Conservation (phyloP, 2,329 filamentous ascomycete genomes). For the Tympanopsis confertula region DNA sequence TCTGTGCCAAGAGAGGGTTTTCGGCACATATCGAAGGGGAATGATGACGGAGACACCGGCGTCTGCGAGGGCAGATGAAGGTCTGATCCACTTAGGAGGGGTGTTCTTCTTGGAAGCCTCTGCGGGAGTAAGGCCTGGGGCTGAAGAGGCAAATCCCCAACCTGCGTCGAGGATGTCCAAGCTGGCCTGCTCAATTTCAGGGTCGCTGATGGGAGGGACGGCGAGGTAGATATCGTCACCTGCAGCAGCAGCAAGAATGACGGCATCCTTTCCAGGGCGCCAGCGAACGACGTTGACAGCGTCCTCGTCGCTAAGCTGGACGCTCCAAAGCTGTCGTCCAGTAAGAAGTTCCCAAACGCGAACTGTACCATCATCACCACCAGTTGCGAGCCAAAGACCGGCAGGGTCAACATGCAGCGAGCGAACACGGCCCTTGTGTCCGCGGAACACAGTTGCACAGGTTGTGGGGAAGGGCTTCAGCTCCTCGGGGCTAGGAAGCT, state of each 20-base stretch:
- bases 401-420: constrained; percentile 75
- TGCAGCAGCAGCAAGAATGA: constrained; percentile 71
- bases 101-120: constrained; percentile 59
- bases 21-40: constrained; percentile 69
- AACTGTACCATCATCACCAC: constrained; percentile 87
- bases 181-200: constrained; percentile 63
- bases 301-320: constrained; percentile 65
- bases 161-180: constrained; percentile 71
- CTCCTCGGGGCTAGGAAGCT: constrained; percentile 84
- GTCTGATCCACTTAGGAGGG: constrained; percentile 73
- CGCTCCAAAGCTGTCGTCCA: constrained; percentile 78
- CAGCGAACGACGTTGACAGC: constrained; percentile 80
- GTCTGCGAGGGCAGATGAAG: constrained; percentile 60
- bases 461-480: constrained; percentile 89
- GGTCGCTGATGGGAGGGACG: constrained; percentile 61
- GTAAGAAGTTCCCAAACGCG: constrained; percentile 81
- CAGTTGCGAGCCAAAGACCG: constrained; percentile 77
- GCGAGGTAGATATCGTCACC: constrained; percentile 81
- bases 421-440: constrained; percentile 79
- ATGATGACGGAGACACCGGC: constrained; percentile 71
- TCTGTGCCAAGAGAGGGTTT: constrained; percentile 86
- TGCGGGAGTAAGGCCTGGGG: constrained; percentile 35
- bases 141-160: constrained; percentile 81
- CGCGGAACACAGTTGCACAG: constrained; percentile 75
- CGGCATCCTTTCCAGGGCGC: constrained; percentile 72